These are phyloP conservation scores for Sanghuangporus weigelae DNA, from an alignment of 1,284 basidiomycete species.

Conservation along the genomic window DNA sequence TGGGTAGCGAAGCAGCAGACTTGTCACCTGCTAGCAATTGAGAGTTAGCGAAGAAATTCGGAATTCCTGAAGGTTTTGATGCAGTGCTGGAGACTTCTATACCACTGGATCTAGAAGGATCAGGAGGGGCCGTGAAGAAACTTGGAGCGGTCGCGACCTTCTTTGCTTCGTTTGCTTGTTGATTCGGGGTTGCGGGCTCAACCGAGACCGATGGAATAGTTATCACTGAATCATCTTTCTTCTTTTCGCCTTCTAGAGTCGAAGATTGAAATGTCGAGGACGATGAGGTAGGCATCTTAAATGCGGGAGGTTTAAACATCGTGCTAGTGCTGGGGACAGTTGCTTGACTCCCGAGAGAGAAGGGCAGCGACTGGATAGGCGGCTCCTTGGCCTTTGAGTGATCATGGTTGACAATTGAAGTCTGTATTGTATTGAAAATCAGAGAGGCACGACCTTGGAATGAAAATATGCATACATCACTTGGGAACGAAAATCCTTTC, in stretches of 20 bases:
- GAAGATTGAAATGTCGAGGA: not conserved
- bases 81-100: not conserved
- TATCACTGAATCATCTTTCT: not conserved
- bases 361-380: conserved; percentile 16
- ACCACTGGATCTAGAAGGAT: not conserved
- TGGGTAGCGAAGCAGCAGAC: not conserved
- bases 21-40: conserved; percentile 2
- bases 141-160: not conserved
- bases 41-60: conserved; percentile 17
- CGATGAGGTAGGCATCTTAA: not conserved
- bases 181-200: not conserved
- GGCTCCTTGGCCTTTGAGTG: conserved; percentile 14
- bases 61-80: not conserved
- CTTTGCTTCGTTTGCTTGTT: not conserved
- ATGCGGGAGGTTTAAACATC: not conserved
- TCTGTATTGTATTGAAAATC: conserved; percentile 13
- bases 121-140: conserved; percentile 6
- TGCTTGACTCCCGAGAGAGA: conserved; percentile 7
- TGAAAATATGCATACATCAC: conserved; percentile 41
- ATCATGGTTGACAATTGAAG: conserved; percentile 26
- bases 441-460: not conserved
- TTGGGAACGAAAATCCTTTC: conserved; percentile 61
- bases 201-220: not conserved
- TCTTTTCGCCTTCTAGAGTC: not conserved
- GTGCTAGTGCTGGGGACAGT: not conserved